Percentiles rank a stretch among this genome's conserved stretches.
These are phyloP conservation scores for Hortiboletus flavorubellus DNA, from an alignment of 768 basidiomycete species.

Conservation along the genomic window DNA sequence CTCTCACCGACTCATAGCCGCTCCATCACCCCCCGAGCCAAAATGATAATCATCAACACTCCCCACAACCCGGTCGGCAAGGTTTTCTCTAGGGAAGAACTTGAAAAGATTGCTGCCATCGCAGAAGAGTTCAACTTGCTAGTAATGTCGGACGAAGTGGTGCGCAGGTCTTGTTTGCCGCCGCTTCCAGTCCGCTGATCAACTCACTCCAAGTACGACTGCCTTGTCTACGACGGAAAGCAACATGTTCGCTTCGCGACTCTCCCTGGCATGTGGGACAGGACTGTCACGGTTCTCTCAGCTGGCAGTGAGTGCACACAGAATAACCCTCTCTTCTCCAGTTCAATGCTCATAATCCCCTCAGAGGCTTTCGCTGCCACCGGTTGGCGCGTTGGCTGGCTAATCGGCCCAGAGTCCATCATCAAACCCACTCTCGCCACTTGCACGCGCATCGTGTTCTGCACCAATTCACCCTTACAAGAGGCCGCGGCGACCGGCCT, in stretches of 20 bases:
- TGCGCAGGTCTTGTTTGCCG: constrained; percentile 36
- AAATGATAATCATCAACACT: constrained; percentile 94
- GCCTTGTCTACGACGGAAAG: constrained; percentile 81
- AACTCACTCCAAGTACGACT: constrained; percentile 69
- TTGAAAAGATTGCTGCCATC: constrained; percentile 79
- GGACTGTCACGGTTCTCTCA: constrained; percentile 94
- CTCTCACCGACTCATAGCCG: constrained; percentile 41
- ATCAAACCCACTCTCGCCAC: constrained; percentile 87
- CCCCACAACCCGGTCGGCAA: constrained; percentile 99
- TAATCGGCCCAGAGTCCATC: constrained; percentile 81
- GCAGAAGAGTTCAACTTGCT: constrained; percentile 92
- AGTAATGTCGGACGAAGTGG: constrained; percentile 96
- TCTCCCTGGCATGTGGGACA: constrained; percentile 98
- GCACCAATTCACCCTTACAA: constrained; percentile 90
- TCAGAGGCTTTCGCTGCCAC: constrained; percentile 95
- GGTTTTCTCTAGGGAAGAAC: constrained; percentile 81
- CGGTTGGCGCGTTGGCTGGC: constrained; percentile 97
- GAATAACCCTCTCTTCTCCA: background rate
- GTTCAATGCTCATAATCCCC: background rate
- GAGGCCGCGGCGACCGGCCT: constrained; percentile 91
- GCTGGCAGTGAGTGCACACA: constrained; percentile 70
- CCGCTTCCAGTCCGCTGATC: background rate
- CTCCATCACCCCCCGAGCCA: constrained; percentile 84
- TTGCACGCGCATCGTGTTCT: constrained; percentile 92
- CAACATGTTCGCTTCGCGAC: constrained; percentile 91